These are phyloP conservation scores for Trichophyton benhamiae DNA, from an alignment of 2,329 filamentous ascomycete species.

Conservation along the genomic window DNA sequence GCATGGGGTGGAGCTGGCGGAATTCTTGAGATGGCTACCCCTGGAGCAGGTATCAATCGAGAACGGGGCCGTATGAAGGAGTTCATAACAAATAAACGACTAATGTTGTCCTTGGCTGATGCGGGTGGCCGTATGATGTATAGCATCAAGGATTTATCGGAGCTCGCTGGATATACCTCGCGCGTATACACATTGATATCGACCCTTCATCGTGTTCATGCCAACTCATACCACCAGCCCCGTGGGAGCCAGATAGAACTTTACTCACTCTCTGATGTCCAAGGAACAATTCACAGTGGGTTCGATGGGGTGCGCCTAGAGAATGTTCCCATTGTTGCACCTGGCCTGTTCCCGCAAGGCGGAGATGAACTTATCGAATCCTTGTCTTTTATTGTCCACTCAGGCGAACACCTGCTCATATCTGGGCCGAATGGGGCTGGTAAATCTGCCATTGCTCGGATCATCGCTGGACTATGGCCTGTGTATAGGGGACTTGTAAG, in stretches of 20 bases:
- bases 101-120: slow-evolving; percentile 95
- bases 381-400: slow-evolving; percentile 75
- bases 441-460: slow-evolving; percentile 75
- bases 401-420: slow-evolving; percentile 85
- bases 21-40: slow-evolving; percentile 49
- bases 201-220: slow-evolving; percentile 85
- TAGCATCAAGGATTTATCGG: slow-evolving; percentile 93
- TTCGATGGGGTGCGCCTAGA: slow-evolving; percentile 92
- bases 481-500: slow-evolving; percentile 88
- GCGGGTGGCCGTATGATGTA: slow-evolving; percentile 99
- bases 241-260: slow-evolving; percentile 59
- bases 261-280: slow-evolving; percentile 79
- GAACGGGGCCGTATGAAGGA: slow-evolving; percentile 89
- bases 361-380: slow-evolving; percentile 86
- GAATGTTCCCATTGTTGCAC: slow-evolving; percentile 84
- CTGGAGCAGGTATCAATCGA: slow-evolving; percentile 38
- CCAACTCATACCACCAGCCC: slow-evolving; percentile 67
- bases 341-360: slow-evolving; percentile 72
- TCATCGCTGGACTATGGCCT: slow-evolving; percentile 89
- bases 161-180: slow-evolving; percentile 90
- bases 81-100: slow-evolving; percentile 96
- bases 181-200: slow-evolving; percentile 92
- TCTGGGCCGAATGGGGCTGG: slow-evolving; percentile 91
- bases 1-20: slow-evolving; percentile 82
- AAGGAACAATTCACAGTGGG: slow-evolving; percentile 86